Base-by-base conservation (phyloP, 2,329 filamentous ascomycete genomes). In the Metarhizium rileyi region DNA sequence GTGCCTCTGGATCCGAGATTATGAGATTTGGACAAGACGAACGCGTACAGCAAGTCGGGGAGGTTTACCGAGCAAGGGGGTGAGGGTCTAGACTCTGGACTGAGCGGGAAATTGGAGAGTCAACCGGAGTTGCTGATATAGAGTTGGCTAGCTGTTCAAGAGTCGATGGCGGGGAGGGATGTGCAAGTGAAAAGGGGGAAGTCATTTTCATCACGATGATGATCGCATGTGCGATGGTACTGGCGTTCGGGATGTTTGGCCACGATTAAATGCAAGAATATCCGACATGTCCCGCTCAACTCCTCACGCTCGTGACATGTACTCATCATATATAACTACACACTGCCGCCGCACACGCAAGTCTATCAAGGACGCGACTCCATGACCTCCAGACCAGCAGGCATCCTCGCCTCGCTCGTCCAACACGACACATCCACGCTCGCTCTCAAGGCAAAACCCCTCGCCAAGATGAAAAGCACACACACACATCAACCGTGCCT, bases 401-500 rank as follows among this genome's bases (percentile, higher is more conserved):
- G n/a, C n/a, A n/a, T n/a, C n/a, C n/a, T n/a, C n/a, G n/a, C n/a
- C n/a, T n/a, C n/a, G n/a, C n/a, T n/a, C n/a, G n/a, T n/a, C n/a
- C n/a, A n/a, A n/a, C n/a, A n/a, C n/a, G n/a, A n/a, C n/a, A n/a
- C n/a, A n/a, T n/a, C n/a, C n/a, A n/a, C n/a, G n/a, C n/a, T n/a
- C n/a, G n/a, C n/a, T n/a, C n/a, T n/a, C n/a, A n/a, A n/a, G n/a
- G n/a, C n/a, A n/a, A n/a, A n/a, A n/a, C n/a, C n/a, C n/a, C n/a
- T n/a, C n/a, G n/a, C n/a, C n/a, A n/a, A n/a, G n/a, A n/a, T n/a
- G n/a, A n/a, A 10, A 10, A 42, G 20, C 8, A 14, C 33, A 22
- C 9, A 22, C 43, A 20, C 26, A 50, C 35, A 16, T n/a, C 16
- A 4, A 20, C 51, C 36, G 73, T 30, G 73, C 60, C 81, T 79